Base-by-base conservation (phyloP, 2,329 filamentous ascomycete species). In the Mycosphaerella sp. region DNA sequence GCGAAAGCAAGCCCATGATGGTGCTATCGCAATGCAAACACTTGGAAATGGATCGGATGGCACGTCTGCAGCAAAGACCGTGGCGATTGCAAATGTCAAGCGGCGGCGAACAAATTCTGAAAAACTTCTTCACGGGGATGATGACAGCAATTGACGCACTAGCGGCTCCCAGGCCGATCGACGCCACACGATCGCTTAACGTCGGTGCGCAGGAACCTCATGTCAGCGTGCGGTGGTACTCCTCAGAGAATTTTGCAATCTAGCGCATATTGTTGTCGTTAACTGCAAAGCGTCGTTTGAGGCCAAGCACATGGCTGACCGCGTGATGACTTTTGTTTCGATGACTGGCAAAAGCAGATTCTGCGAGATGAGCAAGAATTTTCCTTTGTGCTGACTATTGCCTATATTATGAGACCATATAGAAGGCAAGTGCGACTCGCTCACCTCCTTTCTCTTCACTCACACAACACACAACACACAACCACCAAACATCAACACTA, bases 1-100 rank as follows among this genome's bases (percentile, higher is more conserved):
- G 41, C 48, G 41, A 55, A 61, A 57, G 58, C 55, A 58, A 56
- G 58, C 58, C 42, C 43, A 53, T n/a, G 45, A 55, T 56, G 48
- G 51, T 53, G 56, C 31, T 55, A 57, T 51, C 52, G 46, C 40
- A 29, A 42, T 50, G 49, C 46, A 48, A 59, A 58, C 51, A 56
- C 40, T 54, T 55, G 53, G 58, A 58, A 43, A 14, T 26, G 49
- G 10, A 48, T 45, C 39, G 14, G 1, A 23, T 51, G 48, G 38
- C 48, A 31, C 34, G n/a, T 12, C 7, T 9, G 21, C 8, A 17
- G 14, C 21, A 21, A 21, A 21, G 21, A 3, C 21, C 2, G 21
- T 21, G 21, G 21, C 21, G 21, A 21, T 21, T 21, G 21, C 21
- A 21, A 36, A 36, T 14, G 6, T 11, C 5, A 47, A 12, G 45